These are phyloP conservation scores for Boletus bicolor DNA, from an alignment of 768 basidiomycete genomes.

Conservation along the genomic window DNA sequence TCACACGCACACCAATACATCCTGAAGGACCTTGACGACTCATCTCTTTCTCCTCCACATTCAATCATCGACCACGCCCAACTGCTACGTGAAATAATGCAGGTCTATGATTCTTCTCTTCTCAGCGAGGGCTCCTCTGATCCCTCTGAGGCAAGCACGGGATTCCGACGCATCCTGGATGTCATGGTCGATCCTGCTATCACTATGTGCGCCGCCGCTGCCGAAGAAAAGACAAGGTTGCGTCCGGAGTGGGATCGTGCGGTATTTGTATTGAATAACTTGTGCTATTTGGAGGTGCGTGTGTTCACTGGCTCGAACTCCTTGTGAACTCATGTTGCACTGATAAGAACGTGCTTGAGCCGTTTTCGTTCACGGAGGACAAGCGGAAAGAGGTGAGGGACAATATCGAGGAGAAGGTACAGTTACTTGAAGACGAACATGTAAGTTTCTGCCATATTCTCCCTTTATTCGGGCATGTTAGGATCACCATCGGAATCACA, in stretches of 20 bases:
- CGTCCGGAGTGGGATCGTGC: conserved; percentile 73
- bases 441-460: conserved; percentile 44
- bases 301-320: neutral
- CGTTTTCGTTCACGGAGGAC: conserved; percentile 62
- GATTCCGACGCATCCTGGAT: conserved; percentile 56
- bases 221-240: conserved; percentile 58
- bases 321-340: neutral
- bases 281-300: conserved; percentile 76
- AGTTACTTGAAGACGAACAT: conserved; percentile 74
- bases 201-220: conserved; percentile 65
- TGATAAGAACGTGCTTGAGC: conserved; percentile 57
- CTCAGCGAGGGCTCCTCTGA: conserved; percentile 46
- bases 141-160: conserved; percentile 8
- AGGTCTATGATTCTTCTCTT: conserved; percentile 84
- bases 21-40: conserved; percentile 62
- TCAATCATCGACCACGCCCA: conserved; percentile 79
- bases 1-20: neutral
- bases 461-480: neutral
- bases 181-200: conserved; percentile 83
- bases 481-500: neutral
- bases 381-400: conserved; percentile 58
- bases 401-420: conserved; percentile 60
- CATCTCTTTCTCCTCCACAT: conserved; percentile 68
- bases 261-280: conserved; percentile 83
- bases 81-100: conserved; percentile 83